These are phyloP conservation scores for Zygnema cylindricum DNA, from an alignment of 139 green algal species.

Conservation along the genomic window DNA sequence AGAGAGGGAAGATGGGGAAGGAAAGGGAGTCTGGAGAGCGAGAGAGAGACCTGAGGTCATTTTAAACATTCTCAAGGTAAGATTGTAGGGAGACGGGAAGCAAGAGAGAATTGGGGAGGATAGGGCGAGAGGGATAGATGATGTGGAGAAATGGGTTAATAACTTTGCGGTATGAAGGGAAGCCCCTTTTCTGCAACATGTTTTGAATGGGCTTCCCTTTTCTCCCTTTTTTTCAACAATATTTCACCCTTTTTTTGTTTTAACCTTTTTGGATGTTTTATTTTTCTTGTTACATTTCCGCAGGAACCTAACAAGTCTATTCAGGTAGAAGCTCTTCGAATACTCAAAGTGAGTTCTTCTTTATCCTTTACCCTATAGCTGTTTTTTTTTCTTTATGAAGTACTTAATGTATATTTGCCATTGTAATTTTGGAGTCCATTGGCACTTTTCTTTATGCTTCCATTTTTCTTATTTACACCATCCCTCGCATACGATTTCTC, in stretches of 20 bases:
- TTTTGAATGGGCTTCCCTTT: no score
- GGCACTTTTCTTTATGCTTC: not conserved
- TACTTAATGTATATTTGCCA: not conserved
- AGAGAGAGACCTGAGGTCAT: no score
- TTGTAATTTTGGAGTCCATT: not conserved
- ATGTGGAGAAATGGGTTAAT: no score
- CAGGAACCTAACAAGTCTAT: conserved; percentile 85
- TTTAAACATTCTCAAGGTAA: no score
- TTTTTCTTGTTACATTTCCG: not conserved
- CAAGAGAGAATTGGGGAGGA: no score
- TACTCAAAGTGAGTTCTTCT: conserved; percentile 87
- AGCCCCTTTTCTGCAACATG: not conserved
- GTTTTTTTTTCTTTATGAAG: not conserved
- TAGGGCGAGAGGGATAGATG: no score
- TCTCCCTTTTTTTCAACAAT: no score
- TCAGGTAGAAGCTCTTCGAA: conserved; percentile 95
- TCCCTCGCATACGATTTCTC: not conserved
- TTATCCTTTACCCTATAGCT: not conserved
- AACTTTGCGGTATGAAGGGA: no score
- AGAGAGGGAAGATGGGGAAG: no score
- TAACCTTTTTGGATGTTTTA: not conserved
- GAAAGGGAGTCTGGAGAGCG: no score
- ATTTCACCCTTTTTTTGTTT: not conserved
- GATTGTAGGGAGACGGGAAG: no score
- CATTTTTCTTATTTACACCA: not conserved